Conservation (phyloP, 768 basidiomycete species). For the Tricholoma sp. region DNA sequence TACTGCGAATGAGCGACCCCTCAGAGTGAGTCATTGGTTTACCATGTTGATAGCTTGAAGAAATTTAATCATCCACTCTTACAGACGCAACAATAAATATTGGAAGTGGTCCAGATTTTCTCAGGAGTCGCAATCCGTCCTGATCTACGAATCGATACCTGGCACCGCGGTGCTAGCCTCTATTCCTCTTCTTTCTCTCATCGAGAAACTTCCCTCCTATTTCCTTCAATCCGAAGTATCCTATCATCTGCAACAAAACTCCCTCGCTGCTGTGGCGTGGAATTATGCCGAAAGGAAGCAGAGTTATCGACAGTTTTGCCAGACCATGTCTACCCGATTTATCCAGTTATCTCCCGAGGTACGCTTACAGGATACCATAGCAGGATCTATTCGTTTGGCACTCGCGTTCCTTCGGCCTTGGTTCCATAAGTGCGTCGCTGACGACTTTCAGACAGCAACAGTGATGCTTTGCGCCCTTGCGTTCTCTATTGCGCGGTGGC, state of each 20-base stretch:
- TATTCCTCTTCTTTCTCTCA: conserved; percentile 57
- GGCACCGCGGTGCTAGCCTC: conserved; percentile 62
- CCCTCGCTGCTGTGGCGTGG: conserved; percentile 39
- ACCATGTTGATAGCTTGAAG: not conserved
- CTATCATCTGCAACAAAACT: conserved; percentile 22
- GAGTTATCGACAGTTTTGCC: conserved; percentile 67
- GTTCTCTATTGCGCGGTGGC: conserved; percentile 57
- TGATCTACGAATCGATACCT: conserved; percentile 67
- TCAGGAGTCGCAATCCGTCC: conserved; percentile 71
- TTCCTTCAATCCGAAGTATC: conserved; percentile 36
- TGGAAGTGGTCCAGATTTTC: conserved; percentile 78
- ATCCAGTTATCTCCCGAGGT: conserved; percentile 47
- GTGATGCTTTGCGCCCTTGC: conserved; percentile 36
- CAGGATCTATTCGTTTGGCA: conserved; percentile 63
- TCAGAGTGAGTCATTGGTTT: conserved; percentile 45
- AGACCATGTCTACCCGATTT: conserved; percentile 62
- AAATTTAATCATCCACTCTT: not conserved
- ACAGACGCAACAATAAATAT: conserved; percentile 35
- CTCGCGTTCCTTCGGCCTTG: conserved; percentile 64
- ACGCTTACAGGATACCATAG: conserved; percentile 61
- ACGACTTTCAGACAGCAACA: conserved; percentile 31
- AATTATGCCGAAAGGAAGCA: conserved; percentile 54
- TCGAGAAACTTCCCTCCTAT: conserved; percentile 70
- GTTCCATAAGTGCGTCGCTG: conserved; percentile 49
- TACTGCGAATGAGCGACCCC: conserved; percentile 46